Evolutionary conservation across 495 filamentous ascomycete species (phyloP), one percentile per base, ranked within the genome.

Genomic region (Aspergillus sclerotioniger): DNA sequence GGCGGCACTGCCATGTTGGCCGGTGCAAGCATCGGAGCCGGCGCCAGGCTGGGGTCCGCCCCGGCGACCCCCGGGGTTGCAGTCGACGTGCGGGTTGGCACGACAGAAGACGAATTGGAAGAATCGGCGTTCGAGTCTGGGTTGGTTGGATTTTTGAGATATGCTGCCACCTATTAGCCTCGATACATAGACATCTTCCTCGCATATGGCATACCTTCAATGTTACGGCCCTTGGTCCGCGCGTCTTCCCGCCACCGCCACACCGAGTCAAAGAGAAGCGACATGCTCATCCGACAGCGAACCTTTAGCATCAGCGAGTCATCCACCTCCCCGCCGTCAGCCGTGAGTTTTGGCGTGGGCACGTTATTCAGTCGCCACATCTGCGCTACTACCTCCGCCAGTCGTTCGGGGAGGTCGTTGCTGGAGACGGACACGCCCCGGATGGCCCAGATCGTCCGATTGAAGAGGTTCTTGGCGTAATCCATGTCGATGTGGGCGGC

Each of bases 161-260:
- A 91, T 68, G 82, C 83, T 83, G 65, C 47, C 49, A 28, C 46
- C 37, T 44, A 49, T 54, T 54, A 66, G 58, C 59, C 49, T 48
- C 31, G 10, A 28, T 41, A 35, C n/a, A 51, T 5, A 3, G n/a
- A 44, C 10, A 9, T 29, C n/a, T 6, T 21, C 17, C 43, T 55
- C 15, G 32, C 7, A 43, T 21, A 68, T n/a, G n/a, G n/a, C 83
- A 72, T 78, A 89, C 89, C 84, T 77, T 96, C 91, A 49, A 96
- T 84, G 47, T 87, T 90, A 17, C 89, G 80, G 8, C 86, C 89
- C 69, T 88, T 85, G 37, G 88, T 86, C 65, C 91, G 87, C 59
- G 89, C 88, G 69, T 92, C 88, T 66, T 95, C 90, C 56, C 92
- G 81, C 92, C 92, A 97, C 53, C 91, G 85, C 91, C 91, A 96